Base-by-base conservation (phyloP, 495 filamentous ascomycete species). In the Rusavskia elegans region DNA sequence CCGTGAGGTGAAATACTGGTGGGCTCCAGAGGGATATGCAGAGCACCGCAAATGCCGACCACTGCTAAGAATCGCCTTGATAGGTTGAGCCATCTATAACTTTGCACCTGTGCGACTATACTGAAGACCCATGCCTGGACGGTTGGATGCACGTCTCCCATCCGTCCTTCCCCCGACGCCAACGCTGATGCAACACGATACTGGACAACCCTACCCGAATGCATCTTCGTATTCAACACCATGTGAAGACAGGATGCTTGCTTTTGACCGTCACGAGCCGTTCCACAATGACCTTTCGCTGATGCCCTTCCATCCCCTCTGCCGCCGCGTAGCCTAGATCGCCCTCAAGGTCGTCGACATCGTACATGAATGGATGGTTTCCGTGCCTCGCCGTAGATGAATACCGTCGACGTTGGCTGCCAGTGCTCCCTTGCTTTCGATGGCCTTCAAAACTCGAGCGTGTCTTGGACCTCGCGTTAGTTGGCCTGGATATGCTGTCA, bases 241-340 rank as follows among this genome's bases (percentile, higher is more conserved):
- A 98, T 38, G 85, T 95, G 68, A 98, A 98, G 14, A 98, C 87
- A 16, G 92, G 92, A 64, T 93, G 92, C 66, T 83, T 86, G 65
- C 80, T 84, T 72, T 96, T 97, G 30, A 98, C 90, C 46, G 88
- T 83, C 71, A 97, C 92, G 50, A 98, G 63, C 59, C 92, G 71
- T 71, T 98, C 92, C 38, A 97, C 90, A 72, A 97, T 97, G 39
- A 98, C 93, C 67, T 89, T 89, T 54, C 88, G 77, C 64, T 82
- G 78, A 51, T 85, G 83, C 2, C 86, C 84, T 63, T 95, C 88
- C 83, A 89, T 85, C n/a, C 82, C 93, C 63, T 85, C 84, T 1
- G 89, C 89, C 11, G 86, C 93, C 9, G 89, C 87, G 66, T 94
- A 97, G 6, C 92, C 92, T 23, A 98, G 68, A 66, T 98, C 92